Evolutionary conservation across 192 early-diverging fungal species (phyloP).

Genomic region (Nowakowskiella sp.): DNA sequence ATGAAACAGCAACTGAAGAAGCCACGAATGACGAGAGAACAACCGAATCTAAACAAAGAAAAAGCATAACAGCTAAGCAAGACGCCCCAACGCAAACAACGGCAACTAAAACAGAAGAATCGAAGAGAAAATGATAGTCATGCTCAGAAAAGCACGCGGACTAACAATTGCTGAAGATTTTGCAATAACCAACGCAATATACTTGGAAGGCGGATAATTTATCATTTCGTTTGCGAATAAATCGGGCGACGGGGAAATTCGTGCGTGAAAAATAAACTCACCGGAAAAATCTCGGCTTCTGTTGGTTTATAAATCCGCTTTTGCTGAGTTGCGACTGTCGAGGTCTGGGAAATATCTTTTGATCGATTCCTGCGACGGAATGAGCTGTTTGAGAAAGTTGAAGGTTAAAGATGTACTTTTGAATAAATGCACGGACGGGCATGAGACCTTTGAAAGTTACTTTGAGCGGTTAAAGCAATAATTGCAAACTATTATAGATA

Average conservation of each 20-base stretch:
- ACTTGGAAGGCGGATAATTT: slow-evolving; percentile 48
- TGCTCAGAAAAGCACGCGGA: slow-evolving; percentile 31
- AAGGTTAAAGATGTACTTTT: slow-evolving; percentile 35
- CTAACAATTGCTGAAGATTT: slow-evolving; percentile 27
- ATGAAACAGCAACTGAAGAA: slow-evolving; percentile 1
- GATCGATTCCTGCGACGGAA: slow-evolving; percentile 32
- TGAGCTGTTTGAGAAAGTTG: slow-evolving; percentile 33
- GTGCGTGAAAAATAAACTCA: slow-evolving; percentile 30
- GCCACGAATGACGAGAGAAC: slow-evolving; percentile 6
- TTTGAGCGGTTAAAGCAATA: background rate
- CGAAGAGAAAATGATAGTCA: background rate
- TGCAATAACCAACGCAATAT: slow-evolving; percentile 24
- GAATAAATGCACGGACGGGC: slow-evolving; percentile 32
- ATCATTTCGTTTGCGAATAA: slow-evolving; percentile 38
- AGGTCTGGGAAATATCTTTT: slow-evolving; percentile 37
- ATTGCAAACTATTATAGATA: background rate
- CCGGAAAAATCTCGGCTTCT: slow-evolving; percentile 38
- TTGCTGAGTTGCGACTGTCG: slow-evolving; percentile 32
- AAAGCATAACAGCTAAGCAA: too few relatives aligned
- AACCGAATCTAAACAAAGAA: slow-evolving; percentile 10
- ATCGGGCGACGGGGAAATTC: slow-evolving; percentile 38
- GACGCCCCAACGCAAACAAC: too few relatives aligned
- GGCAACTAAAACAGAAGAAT: too few relatives aligned
- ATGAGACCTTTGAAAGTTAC: slow-evolving; percentile 3
- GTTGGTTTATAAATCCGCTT: slow-evolving; percentile 18